These are phyloP conservation scores for Penicillium sp. DNA, from an alignment of 2,329 filamentous ascomycete genomes.

Conservation along the genomic window DNA sequence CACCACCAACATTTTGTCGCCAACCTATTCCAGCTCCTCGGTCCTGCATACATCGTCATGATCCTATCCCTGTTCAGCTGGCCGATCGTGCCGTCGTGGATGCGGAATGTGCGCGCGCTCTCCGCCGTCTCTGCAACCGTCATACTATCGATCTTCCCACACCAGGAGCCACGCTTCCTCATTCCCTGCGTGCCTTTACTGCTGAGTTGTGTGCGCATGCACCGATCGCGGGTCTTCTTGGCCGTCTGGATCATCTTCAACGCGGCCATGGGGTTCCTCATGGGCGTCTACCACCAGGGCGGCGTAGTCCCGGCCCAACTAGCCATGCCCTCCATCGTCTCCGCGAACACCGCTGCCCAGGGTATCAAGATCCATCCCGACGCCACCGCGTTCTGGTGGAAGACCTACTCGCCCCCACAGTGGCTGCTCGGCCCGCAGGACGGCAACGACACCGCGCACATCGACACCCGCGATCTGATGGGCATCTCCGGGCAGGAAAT, in stretches of 20 bases:
- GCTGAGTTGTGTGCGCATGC: conserved; percentile 48
- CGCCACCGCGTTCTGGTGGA: conserved; percentile 53
- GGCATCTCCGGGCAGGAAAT: conserved; percentile 45
- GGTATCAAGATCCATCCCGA: conserved; percentile 25
- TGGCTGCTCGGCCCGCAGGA: conserved; percentile 49
- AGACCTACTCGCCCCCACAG: conserved; percentile 53
- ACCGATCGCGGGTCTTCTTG: conserved; percentile 43
- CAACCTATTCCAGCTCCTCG: conserved; percentile 70
- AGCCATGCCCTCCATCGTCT: conserved; percentile 42
- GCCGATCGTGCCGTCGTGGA: conserved; percentile 28
- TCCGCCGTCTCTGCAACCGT: conserved; percentile 46
- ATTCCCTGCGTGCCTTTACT: conserved; percentile 52
- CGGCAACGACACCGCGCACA: conserved; percentile 28
- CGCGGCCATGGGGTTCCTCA: conserved; percentile 46
- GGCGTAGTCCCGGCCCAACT: conserved; percentile 52
- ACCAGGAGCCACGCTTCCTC: conserved; percentile 55
- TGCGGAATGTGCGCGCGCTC: conserved; percentile 42
- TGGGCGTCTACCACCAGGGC: conserved; percentile 55
- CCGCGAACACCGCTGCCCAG: conserved; percentile 23
- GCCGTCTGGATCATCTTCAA: conserved; percentile 51
- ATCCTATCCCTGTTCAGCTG: conserved; percentile 49
- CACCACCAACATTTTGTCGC: conserved; percentile 72
- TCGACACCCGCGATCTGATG: conserved; percentile 50
- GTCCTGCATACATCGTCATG: conserved; percentile 62
- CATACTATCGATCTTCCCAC: conserved; percentile 47